Percentiles rank a stretch among this genome's conserved stretches.
These are phyloP conservation scores for Zizania latifolia DNA, from an alignment of 176 grass and related monocot genomes.

Conservation along the genomic window DNA sequence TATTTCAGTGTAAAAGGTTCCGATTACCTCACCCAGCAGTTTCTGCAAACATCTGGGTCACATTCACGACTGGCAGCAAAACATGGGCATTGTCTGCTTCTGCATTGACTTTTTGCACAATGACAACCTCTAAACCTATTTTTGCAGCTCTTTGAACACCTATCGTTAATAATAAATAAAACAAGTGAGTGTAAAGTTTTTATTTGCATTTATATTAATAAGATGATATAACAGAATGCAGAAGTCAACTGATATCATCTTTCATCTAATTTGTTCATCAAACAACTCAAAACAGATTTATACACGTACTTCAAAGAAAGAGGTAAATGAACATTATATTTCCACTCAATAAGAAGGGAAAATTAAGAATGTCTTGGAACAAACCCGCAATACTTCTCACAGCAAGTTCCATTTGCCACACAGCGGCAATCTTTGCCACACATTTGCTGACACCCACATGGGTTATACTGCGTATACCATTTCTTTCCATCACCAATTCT, in stretches of 20 bases:
- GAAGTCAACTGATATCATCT: neutral
- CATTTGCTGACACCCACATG: conserved; percentile 74
- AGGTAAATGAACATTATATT: neutral
- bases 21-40: conserved; percentile 97
- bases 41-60: conserved; percentile 98
- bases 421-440: conserved; percentile 87
- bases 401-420: conserved; percentile 83
- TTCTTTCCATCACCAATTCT: conserved; percentile 87
- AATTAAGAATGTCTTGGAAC: conserved; percentile 17
- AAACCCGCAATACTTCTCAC: conserved; percentile 96
- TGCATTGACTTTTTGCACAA: conserved; percentile 99
- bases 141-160: conserved; percentile 97
- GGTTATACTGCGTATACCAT: conserved; percentile 75
- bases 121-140: conserved; percentile 96
- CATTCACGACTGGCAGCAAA: conserved; percentile 96
- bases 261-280: neutral
- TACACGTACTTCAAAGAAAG: neutral
- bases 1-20: neutral
- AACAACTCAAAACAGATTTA: conserved; percentile 7
- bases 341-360: neutral
- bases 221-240: neutral
- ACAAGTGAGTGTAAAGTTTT: neutral
- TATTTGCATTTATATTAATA: conserved; percentile 23
- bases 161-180: conserved; percentile 32
- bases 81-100: conserved; percentile 95